phyloP scores from a whole-genome alignment of 805 yeast genomes.

The Spathaspora sp. region DNA sequence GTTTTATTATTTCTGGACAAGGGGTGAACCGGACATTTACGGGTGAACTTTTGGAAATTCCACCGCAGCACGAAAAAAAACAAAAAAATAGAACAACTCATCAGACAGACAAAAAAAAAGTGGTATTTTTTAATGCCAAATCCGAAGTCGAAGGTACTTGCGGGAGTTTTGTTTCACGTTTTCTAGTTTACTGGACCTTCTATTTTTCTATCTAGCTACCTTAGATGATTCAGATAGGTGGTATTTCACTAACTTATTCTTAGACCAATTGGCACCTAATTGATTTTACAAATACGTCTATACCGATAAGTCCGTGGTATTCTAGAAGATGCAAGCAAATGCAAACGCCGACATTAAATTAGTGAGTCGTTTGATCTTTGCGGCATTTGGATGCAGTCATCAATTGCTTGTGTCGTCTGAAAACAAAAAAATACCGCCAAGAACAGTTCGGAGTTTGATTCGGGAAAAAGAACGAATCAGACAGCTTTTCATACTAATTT shows the following conservation, averaged over 20 bases:
- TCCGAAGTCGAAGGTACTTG: neutral
- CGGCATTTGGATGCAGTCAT: neutral
- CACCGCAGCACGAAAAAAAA: neutral
- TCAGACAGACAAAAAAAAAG: neutral
- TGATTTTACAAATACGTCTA: neutral
- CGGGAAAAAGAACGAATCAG: neutral
- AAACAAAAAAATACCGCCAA: neutral
- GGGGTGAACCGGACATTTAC: neutral
- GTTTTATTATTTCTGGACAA: neutral
- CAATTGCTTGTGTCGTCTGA: neutral
- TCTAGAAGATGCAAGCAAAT: no score
- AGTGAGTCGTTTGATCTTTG: neutral
- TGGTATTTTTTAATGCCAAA: neutral
- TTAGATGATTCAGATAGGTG: neutral
- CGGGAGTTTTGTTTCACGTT: neutral
- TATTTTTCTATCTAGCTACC: neutral
- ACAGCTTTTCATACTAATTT: neutral
- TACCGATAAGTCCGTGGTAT: no score
- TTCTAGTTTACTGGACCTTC: neutral
- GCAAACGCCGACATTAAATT: neutral
- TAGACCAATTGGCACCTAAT: neutral
- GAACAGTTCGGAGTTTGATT: neutral
- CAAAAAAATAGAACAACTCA: neutral
- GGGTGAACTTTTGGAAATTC: neutral
- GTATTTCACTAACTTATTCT: neutral